Percentiles rank a stretch among this genome's conserved stretches.
These are phyloP conservation scores for Ceratocystis huliohia DNA, from an alignment of 2,329 filamentous ascomycete species.

Conservation along the genomic window DNA sequence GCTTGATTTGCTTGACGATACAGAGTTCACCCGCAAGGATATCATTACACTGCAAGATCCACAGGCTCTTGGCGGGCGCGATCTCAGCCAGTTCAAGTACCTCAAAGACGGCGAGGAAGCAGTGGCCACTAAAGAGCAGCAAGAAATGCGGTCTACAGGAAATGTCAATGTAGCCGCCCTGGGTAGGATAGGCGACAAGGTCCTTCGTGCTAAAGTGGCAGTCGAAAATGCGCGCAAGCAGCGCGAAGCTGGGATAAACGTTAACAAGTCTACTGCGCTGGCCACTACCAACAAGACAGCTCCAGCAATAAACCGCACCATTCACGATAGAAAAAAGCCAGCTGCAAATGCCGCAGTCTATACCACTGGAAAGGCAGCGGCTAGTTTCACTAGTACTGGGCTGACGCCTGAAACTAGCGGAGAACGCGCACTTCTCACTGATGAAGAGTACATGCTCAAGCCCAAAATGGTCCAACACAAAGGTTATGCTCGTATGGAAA, in stretches of 20 bases:
- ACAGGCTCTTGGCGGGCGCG: conserved; percentile 69
- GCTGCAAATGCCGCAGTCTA: conserved; percentile 80
- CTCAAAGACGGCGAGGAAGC: conserved; percentile 67
- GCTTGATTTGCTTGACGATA: conserved; percentile 77
- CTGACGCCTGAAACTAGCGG: conserved; percentile 82
- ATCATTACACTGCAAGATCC: conserved; percentile 95
- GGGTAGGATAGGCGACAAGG: conserved; percentile 67
- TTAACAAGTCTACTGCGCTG: conserved; percentile 33
- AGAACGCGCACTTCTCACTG: conserved; percentile 72
- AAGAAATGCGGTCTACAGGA: conserved; percentile 50
- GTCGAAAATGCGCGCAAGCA: conserved; percentile 81
- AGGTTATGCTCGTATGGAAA: conserved; percentile 82
- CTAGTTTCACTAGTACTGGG: conserved; percentile 90
- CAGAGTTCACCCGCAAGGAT: conserved; percentile 75
- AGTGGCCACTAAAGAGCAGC: conserved; percentile 55
- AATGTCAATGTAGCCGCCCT: conserved; percentile 69
- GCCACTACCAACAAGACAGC: not conserved
- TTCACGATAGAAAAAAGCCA: conserved; percentile 42
- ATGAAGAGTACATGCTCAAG: conserved; percentile 94
- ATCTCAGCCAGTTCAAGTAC: conserved; percentile 80
- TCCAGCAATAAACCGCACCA: conserved; percentile 27
- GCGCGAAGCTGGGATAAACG: conserved; percentile 46
- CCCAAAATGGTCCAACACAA: conserved; percentile 79
- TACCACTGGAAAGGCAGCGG: conserved; percentile 81
- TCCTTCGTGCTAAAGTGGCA: conserved; percentile 79